Conservation (phyloP, 2,329 filamentous ascomycete genomes). For the Penicillium oxalicum region DNA sequence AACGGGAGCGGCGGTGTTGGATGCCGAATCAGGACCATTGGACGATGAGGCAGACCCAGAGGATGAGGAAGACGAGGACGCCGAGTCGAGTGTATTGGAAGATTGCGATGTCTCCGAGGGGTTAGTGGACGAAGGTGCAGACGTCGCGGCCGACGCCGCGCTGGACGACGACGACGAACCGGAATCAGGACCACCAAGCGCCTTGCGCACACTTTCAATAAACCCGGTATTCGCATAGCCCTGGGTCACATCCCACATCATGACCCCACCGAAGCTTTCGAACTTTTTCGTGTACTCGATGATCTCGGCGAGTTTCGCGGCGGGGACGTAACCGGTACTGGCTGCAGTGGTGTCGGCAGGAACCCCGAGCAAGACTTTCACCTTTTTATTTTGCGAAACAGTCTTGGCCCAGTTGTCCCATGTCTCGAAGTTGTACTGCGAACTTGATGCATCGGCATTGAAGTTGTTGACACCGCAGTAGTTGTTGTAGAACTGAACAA, state of each 20-base stretch:
- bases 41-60: slow-evolving; percentile 17
- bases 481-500: slow-evolving; percentile 66
- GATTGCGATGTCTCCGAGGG: slow-evolving; percentile 19
- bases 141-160: slow-evolving; percentile 22
- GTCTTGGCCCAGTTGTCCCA: slow-evolving; percentile 63
- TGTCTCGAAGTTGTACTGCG: slow-evolving; percentile 55
- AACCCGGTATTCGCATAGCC: slow-evolving; percentile 55
- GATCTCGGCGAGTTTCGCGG: slow-evolving; percentile 44
- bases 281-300: slow-evolving; percentile 52
- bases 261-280: slow-evolving; percentile 59
- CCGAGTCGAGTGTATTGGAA: slow-evolving; percentile 22
- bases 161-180: slow-evolving; percentile 35
- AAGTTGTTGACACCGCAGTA: slow-evolving; percentile 56
- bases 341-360: slow-evolving; percentile 51
- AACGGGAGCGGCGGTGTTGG: not conserved
- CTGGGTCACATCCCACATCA: slow-evolving; percentile 65
- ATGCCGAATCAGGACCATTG: slow-evolving; percentile 8
- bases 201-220: slow-evolving; percentile 41
- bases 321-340: slow-evolving; percentile 51
- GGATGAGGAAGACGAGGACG: slow-evolving; percentile 25
- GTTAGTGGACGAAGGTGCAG: slow-evolving; percentile 24
- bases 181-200: slow-evolving; percentile 42
- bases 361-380: slow-evolving; percentile 58
- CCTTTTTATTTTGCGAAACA: slow-evolving; percentile 52
- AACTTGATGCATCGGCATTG: slow-evolving; percentile 41